Conservation (phyloP, 106 monocot genomes). For the Apostasia ramifera region DNA sequence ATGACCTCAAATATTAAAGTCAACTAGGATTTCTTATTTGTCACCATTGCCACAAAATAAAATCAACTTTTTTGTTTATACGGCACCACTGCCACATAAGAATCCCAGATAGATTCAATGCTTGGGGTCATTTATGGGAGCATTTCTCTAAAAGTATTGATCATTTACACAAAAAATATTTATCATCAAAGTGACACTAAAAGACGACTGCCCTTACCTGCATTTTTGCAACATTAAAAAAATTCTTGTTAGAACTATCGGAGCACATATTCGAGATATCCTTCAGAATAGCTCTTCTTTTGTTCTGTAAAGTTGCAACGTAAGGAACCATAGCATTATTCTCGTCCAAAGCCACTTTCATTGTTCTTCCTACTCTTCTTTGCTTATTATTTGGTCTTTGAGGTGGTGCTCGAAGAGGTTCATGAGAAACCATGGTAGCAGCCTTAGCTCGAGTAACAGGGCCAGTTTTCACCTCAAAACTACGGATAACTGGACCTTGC, state of each 20-base stretch:
- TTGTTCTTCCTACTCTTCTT: constrained; percentile 16
- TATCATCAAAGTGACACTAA: no score
- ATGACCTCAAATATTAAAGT: no score
- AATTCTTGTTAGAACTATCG: constrained; percentile 11
- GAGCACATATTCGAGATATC: constrained; percentile 47
- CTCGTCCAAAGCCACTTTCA: constrained; percentile 39
- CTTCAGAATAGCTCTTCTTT: constrained; percentile 40
- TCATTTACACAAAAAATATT: no score
- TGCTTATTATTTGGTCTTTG: constrained; percentile 25
- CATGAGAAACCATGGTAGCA: constrained; percentile 30
- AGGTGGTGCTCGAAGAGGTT: constrained; percentile 14
- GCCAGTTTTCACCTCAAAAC: constrained; percentile 15
- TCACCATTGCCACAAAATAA: no score
- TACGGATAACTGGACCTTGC: constrained; percentile 16
- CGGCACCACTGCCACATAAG: no score
- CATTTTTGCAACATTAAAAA: constrained; percentile 19
- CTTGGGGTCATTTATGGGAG: no score
- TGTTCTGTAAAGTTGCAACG: constrained; percentile 18
- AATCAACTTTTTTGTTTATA: no score
- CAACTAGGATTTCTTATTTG: no score
- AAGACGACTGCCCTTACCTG: constrained; percentile 25
- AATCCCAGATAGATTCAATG: no score
- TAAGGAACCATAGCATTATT: constrained; percentile 14
- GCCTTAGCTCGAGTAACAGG: constrained; percentile 60
- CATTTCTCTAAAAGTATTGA: no score